phyloP scores from a whole-genome alignment of 768 basidiomycete species.

The Phaeotremella fagi region DNA sequence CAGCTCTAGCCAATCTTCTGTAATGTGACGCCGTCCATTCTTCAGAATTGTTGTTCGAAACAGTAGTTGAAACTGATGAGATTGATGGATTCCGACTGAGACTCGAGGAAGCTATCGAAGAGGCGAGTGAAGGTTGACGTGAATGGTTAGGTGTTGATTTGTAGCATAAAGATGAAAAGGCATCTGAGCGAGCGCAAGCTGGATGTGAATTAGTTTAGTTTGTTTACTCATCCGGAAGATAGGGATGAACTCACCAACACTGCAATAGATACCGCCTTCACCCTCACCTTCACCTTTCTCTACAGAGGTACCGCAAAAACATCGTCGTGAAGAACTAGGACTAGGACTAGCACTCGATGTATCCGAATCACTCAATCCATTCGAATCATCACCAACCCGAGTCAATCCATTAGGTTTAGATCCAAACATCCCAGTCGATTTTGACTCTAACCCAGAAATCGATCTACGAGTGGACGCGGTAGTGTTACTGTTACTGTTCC shows the following conservation, averaged over 20 bases:
- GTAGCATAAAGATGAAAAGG: conserved; percentile 46
- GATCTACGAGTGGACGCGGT: too few species aligned
- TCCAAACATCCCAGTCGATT: not conserved
- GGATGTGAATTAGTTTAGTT: not conserved
- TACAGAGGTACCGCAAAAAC: conserved; percentile 34
- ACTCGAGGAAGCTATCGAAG: conserved; percentile 9
- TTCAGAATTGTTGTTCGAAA: conserved; percentile 4
- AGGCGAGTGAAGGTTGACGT: conserved; percentile 6
- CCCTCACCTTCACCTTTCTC: conserved; percentile 2
- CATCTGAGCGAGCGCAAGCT: conserved; percentile 45
- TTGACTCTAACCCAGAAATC: too few species aligned
- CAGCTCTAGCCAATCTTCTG: conserved; percentile 39
- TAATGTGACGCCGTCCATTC: conserved; percentile 45
- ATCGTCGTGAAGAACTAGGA: conserved; percentile 12
- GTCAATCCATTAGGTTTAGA: too few species aligned
- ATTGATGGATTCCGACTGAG: conserved; percentile 25
- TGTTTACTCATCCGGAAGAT: too few species aligned
- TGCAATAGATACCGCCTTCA: conserved; percentile 42
- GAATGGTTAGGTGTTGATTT: conserved; percentile 19
- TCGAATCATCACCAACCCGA: not conserved
- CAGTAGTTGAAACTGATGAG: conserved; percentile 17
- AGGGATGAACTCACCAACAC: conserved; percentile 32
- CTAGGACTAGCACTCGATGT: conserved; percentile 9
- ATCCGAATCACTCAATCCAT: conserved; percentile 29
- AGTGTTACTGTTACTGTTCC: too few species aligned